Conservation (phyloP, 805 yeast genomes). For the Starmera quercuum region DNA sequence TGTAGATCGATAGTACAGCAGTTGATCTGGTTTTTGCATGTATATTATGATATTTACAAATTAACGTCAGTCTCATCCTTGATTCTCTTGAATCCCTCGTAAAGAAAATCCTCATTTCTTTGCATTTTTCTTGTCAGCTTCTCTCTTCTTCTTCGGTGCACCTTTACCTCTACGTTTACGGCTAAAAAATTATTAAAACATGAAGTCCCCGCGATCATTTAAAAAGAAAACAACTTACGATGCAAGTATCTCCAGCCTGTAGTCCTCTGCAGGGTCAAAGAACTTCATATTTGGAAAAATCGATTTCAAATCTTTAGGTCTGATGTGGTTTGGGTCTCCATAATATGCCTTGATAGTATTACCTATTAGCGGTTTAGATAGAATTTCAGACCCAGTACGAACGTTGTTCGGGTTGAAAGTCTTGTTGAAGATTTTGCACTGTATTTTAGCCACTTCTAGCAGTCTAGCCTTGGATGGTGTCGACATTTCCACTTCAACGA, state of each 20-base stretch:
- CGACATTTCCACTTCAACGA: no score
- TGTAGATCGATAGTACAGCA: no score
- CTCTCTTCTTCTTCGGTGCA: constrained; percentile 71
- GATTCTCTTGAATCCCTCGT: no score
- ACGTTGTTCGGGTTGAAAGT: constrained; percentile 57
- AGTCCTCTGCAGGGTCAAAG: constrained; percentile 61
- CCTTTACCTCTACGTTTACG: constrained; percentile 85
- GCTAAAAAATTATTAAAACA: constrained; percentile 1
- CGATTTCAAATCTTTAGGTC: constrained; percentile 49
- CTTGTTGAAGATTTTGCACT: constrained; percentile 61
- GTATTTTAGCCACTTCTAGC: constrained; percentile 47
- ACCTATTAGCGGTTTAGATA: constrained; percentile 64
- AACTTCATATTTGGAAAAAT: constrained; percentile 43
- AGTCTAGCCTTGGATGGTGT: constrained; percentile 36
- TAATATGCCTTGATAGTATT: constrained; percentile 64
- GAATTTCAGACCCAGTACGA: constrained; percentile 69
- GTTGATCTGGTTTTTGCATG: no score
- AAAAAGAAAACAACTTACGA: no score
- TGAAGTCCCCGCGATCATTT: no score
- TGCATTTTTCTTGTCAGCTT: constrained; percentile 32
- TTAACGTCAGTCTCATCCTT: no score
- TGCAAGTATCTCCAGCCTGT: constrained; percentile 39
- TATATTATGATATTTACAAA: no score
- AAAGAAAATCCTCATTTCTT: constrained; percentile 22
- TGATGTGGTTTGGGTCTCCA: constrained; percentile 65